These are phyloP conservation scores for Xylariaceae sp. DNA, from an alignment of 2,329 filamentous ascomycete genomes.

Conservation along the genomic window DNA sequence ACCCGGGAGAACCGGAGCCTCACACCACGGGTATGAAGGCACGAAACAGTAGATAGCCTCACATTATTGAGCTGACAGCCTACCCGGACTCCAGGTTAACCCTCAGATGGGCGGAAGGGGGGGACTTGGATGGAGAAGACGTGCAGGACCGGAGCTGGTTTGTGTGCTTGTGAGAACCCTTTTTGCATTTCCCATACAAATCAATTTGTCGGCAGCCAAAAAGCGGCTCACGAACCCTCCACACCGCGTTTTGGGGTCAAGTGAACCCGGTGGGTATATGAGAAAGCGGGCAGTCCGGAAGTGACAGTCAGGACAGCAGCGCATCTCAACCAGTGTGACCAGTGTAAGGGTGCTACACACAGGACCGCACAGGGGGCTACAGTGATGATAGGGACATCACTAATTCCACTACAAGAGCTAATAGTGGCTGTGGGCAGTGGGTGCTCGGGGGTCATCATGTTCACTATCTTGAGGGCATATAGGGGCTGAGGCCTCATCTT, in stretches of 20 bases:
- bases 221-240: neutral
- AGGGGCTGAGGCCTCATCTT: too few species aligned
- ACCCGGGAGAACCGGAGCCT: too few species aligned
- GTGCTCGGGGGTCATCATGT: too few species aligned
- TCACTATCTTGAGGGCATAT: too few species aligned
- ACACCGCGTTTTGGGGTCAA: conserved; percentile 4
- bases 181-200: conserved; percentile 14
- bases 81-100: neutral
- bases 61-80: neutral
- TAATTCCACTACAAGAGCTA: too few species aligned
- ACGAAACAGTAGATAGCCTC: neutral
- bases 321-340: too few species aligned
- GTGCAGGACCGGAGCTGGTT: conserved; percentile 7
- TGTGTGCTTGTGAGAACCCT: conserved; percentile 14
- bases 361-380: too few species aligned
- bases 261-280: conserved; percentile 20
- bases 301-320: neutral
- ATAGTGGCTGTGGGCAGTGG: too few species aligned
- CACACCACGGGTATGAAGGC: too few species aligned
- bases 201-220: conserved; percentile 11
- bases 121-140: neutral
- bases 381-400: too few species aligned
- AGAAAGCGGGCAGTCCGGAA: conserved; percentile 8
- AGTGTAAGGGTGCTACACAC: too few species aligned
- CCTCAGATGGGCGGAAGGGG: neutral